phyloP scores from a whole-genome alignment of 108 stramenopile genomes.

The Schizochytrium sp. region DNA sequence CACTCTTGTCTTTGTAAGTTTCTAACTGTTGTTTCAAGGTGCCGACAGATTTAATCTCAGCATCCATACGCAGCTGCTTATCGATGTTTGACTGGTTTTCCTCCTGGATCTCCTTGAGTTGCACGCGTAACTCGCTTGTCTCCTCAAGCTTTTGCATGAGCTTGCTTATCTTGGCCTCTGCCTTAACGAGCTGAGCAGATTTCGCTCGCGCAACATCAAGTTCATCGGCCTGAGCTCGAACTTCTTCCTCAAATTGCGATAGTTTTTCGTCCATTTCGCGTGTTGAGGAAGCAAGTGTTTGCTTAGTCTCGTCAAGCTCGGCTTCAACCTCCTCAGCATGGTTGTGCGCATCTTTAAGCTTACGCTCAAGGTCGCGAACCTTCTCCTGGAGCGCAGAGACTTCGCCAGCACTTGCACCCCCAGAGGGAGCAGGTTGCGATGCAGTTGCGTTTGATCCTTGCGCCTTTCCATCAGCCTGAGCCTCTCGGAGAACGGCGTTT shows the following conservation, averaged over 20 bases:
- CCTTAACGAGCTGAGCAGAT: slow-evolving; percentile 39
- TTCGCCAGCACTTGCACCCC: neutral
- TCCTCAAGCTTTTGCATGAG: slow-evolving; percentile 62
- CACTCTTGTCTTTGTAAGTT: slow-evolving; percentile 42
- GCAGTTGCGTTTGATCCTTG: neutral
- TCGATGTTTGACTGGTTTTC: slow-evolving; percentile 43
- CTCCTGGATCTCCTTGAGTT: slow-evolving; percentile 41
- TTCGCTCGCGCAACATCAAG: slow-evolving; percentile 55
- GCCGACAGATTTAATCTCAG: neutral
- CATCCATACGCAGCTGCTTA: slow-evolving; percentile 42
- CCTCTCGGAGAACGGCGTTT: slow-evolving; percentile 12
- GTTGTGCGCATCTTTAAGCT: slow-evolving; percentile 33
- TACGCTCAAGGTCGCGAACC: slow-evolving; percentile 37
- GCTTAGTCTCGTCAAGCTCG: slow-evolving; percentile 38
- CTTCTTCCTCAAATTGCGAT: slow-evolving; percentile 34
- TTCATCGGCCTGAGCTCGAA: slow-evolving; percentile 45
- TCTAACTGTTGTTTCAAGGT: slow-evolving; percentile 53
- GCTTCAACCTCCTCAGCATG: slow-evolving; percentile 23
- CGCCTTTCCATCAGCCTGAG: neutral
- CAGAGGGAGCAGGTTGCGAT: neutral
- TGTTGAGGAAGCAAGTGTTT: neutral
- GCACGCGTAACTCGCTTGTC: slow-evolving; percentile 32
- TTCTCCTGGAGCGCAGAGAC: neutral
- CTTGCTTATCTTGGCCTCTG: slow-evolving; percentile 51
- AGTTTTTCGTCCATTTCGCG: slow-evolving; percentile 10